Evolutionary conservation across 306 rosid genomes (phyloP).

Genomic region (Dalbergia oliveri): DNA sequence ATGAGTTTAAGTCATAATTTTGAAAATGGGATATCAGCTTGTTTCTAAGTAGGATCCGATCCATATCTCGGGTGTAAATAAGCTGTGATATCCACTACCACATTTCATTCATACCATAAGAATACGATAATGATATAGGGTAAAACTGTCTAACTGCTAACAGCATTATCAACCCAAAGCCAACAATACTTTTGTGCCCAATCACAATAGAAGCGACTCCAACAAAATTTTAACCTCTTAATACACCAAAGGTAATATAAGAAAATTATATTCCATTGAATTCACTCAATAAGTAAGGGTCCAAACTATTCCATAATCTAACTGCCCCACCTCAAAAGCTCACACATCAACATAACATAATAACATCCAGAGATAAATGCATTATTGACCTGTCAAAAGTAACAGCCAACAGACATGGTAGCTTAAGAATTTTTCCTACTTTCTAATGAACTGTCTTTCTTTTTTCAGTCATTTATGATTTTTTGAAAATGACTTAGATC

Average conservation of each 20-base stretch:
- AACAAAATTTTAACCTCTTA: slow-evolving; percentile 25
- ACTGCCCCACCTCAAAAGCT: slow-evolving; percentile 20
- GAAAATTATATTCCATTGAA: slow-evolving; percentile 2
- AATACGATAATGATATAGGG: slow-evolving; percentile 5
- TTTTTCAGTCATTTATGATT: too few relatives aligned
- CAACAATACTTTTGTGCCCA: slow-evolving; percentile 2
- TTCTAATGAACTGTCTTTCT: not conserved
- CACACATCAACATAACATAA: slow-evolving; percentile 18
- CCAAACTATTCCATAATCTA: not conserved
- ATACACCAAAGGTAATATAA: not conserved
- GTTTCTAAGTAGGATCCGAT: slow-evolving; percentile 31
- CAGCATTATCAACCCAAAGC: slow-evolving; percentile 13
- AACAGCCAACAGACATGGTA: slow-evolving; percentile 10
- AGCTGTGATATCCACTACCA: slow-evolving; percentile 13
- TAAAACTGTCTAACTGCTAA: slow-evolving; percentile 6
- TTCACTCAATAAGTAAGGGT: not conserved
- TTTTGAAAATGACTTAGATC: too few relatives aligned
- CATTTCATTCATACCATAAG: not conserved
- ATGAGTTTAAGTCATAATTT: slow-evolving; percentile 29
- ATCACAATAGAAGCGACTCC: not conserved
- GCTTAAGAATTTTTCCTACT: slow-evolving; percentile 11
- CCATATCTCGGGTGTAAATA: slow-evolving; percentile 21
- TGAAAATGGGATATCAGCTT: not conserved
- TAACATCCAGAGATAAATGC: slow-evolving; percentile 10
- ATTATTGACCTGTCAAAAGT: slow-evolving; percentile 13